Percentiles rank a stretch among this genome's conserved stretches.
Conservation (phyloP, 2,329 filamentous ascomycete genomes). For the Diaporthe capsici region DNA sequence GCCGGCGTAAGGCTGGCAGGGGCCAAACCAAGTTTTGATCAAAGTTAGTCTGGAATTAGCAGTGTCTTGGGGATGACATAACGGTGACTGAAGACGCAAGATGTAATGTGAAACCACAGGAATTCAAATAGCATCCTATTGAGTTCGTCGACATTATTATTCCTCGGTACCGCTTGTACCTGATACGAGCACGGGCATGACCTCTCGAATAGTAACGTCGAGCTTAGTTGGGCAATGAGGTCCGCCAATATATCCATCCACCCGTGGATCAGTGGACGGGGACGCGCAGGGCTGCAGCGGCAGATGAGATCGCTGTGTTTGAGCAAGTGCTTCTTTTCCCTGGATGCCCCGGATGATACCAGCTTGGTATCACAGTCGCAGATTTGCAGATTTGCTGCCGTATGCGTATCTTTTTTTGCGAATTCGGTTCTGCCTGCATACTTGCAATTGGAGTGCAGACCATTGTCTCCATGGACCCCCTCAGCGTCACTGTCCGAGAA, state of each 20-base stretch:
- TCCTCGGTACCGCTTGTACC: background rate
- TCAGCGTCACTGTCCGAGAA: background rate
- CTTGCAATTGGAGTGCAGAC: background rate
- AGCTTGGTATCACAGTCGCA: background rate
- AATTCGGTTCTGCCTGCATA: background rate
- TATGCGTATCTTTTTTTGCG: background rate
- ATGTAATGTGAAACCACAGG: conserved; percentile 25
- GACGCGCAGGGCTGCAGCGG: background rate
- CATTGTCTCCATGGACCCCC: background rate
- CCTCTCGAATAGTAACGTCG: background rate
- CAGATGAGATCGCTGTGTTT: background rate
- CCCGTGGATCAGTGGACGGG: background rate
- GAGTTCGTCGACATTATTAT: background rate
- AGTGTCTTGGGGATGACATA: background rate
- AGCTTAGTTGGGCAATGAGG: conserved; percentile 15
- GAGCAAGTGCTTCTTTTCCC: background rate
- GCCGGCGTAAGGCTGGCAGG: conserved; percentile 5
- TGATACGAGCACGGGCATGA: background rate
- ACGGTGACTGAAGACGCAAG: background rate
- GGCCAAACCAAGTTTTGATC: conserved; percentile 19
- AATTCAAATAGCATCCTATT: conserved; percentile 27
- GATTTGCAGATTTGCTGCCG: background rate
- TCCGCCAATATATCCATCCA: background rate
- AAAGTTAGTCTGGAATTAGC: conserved; percentile 18
- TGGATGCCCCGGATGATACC: background rate